A percentile compares a stretch with the other conserved stretches of the same genome.
These are phyloP conservation scores for Ceratobasidium sp. DNA, from an alignment of 1,284 basidiomycete species.

Conservation along the genomic window DNA sequence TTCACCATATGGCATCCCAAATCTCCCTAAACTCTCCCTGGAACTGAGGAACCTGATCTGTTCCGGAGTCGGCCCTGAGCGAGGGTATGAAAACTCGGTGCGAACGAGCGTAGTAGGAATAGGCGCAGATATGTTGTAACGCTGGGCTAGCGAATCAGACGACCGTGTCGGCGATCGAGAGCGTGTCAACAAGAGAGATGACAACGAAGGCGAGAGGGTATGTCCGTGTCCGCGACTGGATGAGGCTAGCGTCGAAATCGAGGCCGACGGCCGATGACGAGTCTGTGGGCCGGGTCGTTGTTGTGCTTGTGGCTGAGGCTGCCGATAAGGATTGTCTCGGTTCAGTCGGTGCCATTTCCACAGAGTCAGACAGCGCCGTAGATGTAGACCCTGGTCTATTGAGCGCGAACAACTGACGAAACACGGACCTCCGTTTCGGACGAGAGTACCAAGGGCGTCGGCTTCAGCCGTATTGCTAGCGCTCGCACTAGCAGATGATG, in stretches of 20 bases:
- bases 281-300: not conserved
- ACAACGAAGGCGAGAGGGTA: constrained; percentile 29
- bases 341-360: not conserved
- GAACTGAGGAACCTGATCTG: constrained; percentile 61
- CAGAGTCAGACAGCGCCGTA: constrained; percentile 2
- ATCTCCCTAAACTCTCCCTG: constrained; percentile 56
- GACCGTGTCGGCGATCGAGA: constrained; percentile 26
- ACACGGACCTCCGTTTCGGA: constrained; percentile 31
- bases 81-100: constrained; percentile 59
- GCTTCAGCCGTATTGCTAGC: not conserved
- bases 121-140: constrained; percentile 56
- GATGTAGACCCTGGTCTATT: constrained; percentile 24
- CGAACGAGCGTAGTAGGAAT: constrained; percentile 59
- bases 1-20: constrained; percentile 61
- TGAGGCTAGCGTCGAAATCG: constrained; percentile 25
- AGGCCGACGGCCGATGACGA: constrained; percentile 25
- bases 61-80: constrained; percentile 60
- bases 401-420: constrained; percentile 36
- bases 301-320: constrained; percentile 1
- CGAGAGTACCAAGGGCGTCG: constrained; percentile 2
- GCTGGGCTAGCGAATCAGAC: constrained; percentile 20
- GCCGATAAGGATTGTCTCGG: constrained; percentile 19
- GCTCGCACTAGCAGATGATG: not conserved
- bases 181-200: constrained; percentile 10
- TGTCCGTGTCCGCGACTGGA: constrained; percentile 1